Base-by-base conservation (phyloP, 2,329 filamentous ascomycete species). In the Berkeleyomyces rouxiae region DNA sequence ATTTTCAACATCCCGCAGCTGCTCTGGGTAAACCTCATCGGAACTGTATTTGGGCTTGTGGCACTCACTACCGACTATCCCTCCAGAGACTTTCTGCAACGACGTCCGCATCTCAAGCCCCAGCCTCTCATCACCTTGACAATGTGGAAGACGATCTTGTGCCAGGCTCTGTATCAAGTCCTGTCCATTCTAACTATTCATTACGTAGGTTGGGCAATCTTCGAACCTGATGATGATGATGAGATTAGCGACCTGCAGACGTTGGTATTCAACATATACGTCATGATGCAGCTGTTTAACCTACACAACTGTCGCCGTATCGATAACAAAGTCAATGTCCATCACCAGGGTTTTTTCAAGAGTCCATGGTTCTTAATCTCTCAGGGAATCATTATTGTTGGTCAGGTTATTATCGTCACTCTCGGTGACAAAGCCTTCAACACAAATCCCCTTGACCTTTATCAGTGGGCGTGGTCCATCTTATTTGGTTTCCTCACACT, bases 341-440 rank as follows among this genome's bases (percentile, higher is more conserved):
- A 73, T 68, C 90, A 91, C 66, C 87, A 92, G 70, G 86, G 86
- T 36, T 81, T 92, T 53, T 75, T 81, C 16, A 79, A 79, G 62
- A 95, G 93, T 69, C 84, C 79, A 66, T 91, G 88, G 81, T 93
- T 93, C 74, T 77, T 87, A 42, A 77, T 75, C 3, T 87, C 88
- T 46, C 80, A 86, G 68, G 69, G 78, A 33, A 77, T 87, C 68
- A 89, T 87, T 68, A 75, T 87, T 51, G 83, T 78, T 10, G 86
- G 85, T 7, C 86, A 89, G 69, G 77, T 85, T n/a, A 71, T 87
- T 71, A 89, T 89, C 68, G 77, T 89, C 64, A 86, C 86, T 67
- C 78, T 87, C 64, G 86, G 86, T 66, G 84, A 85, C 5, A 74
- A 77, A 37, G 85, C 85, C 0, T 88, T 90, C 69, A 80, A 82